A percentile compares a stretch with the other conserved stretches of the same genome.
phyloP scores from a whole-genome alignment of 768 basidiomycete species.

The Phanerodontia chrysosporium region DNA sequence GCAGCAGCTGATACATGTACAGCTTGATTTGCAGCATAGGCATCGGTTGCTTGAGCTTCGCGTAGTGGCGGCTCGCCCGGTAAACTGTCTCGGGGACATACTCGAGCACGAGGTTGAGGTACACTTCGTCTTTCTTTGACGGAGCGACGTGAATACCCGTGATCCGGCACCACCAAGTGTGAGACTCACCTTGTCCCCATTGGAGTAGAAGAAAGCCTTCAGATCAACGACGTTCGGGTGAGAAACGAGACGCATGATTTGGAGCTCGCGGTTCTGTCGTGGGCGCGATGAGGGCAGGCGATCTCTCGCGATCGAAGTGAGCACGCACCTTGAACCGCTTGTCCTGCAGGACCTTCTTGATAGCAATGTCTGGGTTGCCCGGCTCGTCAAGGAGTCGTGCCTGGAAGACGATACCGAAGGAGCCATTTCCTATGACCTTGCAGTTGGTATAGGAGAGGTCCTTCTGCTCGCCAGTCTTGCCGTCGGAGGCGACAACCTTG shows the following conservation, averaged over 20 bases:
- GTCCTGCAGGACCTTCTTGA: slow-evolving; percentile 99
- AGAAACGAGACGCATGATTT: slow-evolving; percentile 95
- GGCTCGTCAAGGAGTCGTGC: slow-evolving; percentile 76
- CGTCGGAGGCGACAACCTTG: slow-evolving; percentile 92
- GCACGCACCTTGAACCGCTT: slow-evolving; percentile 97
- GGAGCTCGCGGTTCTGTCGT: slow-evolving; percentile 91
- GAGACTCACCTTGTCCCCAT: slow-evolving; percentile 89
- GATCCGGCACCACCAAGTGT: slow-evolving; percentile 1
- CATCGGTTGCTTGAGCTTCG: slow-evolving; percentile 99
- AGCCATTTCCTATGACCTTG: slow-evolving; percentile 98
- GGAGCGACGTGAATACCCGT: slow-evolving; percentile 15
- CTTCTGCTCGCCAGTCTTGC: slow-evolving; percentile 84
- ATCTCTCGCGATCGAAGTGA: slow-evolving; percentile 1
- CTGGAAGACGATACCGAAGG: slow-evolving; percentile 98
- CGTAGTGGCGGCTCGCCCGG: slow-evolving; percentile 97
- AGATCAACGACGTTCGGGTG: slow-evolving; percentile 99
- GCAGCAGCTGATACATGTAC: slow-evolving; percentile 99
- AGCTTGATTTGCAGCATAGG: slow-evolving; percentile 99
- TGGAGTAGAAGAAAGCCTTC: slow-evolving; percentile 97
- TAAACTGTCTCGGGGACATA: slow-evolving; percentile 99
- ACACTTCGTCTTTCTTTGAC: slow-evolving; percentile 95
- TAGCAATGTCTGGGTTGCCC: slow-evolving; percentile 86
- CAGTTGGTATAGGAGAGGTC: slow-evolving; percentile 94
- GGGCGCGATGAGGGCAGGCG: neutral
- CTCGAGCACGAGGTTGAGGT: slow-evolving; percentile 98